Conservation (phyloP, 345 rosid species). For the Camelina neglecta region DNA sequence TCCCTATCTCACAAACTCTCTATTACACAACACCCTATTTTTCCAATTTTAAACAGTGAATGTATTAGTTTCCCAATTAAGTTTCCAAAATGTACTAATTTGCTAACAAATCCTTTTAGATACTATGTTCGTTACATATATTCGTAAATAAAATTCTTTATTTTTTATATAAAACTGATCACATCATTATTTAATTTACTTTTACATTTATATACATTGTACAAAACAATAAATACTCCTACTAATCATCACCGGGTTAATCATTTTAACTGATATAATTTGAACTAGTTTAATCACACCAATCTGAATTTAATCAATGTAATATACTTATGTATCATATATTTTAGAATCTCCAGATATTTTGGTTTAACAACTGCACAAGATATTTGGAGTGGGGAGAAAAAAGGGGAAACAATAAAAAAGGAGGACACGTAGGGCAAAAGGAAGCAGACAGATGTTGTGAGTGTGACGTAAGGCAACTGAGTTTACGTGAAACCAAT, state of each 20-base stretch:
- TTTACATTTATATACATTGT: background rate
- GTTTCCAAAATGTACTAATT: too few relatives aligned
- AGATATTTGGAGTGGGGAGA: constrained; percentile 23
- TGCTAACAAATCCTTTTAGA: too few relatives aligned
- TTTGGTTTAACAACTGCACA: background rate
- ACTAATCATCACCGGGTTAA: background rate
- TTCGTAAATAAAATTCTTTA: background rate
- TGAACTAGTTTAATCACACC: background rate
- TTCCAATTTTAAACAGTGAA: too few relatives aligned
- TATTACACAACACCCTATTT: too few relatives aligned
- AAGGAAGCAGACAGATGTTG: constrained; percentile 33
- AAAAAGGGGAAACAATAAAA: background rate
- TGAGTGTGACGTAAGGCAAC: constrained; percentile 35
- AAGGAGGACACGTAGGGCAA: constrained; percentile 11
- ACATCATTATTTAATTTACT: background rate
- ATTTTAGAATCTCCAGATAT: background rate
- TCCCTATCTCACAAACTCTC: too few relatives aligned
- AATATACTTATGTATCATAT: background rate
- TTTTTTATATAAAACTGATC: background rate
- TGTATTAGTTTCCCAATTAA: too few relatives aligned
- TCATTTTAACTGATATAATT: background rate
- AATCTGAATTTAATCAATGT: background rate
- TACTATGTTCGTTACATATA: background rate
- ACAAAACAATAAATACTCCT: background rate
- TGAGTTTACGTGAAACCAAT: constrained; percentile 36